These are phyloP conservation scores for Sarocladiaceae sp. DNA, from an alignment of 2,329 filamentous ascomycete genomes.

Conservation along the genomic window DNA sequence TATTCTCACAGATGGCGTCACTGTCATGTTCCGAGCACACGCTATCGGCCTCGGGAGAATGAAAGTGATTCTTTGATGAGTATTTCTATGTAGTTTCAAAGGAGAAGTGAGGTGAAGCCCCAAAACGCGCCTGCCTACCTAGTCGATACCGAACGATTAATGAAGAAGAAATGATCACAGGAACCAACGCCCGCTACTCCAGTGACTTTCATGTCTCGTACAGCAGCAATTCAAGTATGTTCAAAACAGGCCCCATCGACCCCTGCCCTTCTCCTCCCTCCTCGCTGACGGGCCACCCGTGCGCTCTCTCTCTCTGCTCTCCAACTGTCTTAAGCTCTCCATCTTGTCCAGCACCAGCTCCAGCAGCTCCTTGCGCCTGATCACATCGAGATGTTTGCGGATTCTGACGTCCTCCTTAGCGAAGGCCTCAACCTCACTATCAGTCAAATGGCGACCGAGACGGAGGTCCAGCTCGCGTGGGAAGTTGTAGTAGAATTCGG, in stretches of 20 bases:
- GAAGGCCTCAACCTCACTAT: constrained; percentile 79
- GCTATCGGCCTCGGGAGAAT: no score
- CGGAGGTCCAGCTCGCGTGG: constrained; percentile 84
- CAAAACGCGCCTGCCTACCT: background rate
- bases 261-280: constrained; percentile 33
- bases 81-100: background rate
- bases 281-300: constrained; percentile 11
- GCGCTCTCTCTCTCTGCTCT: constrained; percentile 62
- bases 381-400: constrained; percentile 81
- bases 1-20: no score
- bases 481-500: constrained; percentile 97
- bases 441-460: constrained; percentile 72
- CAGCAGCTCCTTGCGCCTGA: constrained; percentile 83
- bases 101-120: background rate
- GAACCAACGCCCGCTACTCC: constrained; percentile 8
- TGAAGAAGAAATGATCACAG: background rate
- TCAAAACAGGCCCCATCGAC: constrained; percentile 45
- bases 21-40: no score
- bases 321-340: constrained; percentile 79
- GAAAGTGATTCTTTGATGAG: background rate
- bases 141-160: background rate
- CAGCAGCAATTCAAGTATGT: background rate
- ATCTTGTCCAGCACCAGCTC: constrained; percentile 95
- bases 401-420: constrained; percentile 92
- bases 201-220: constrained; percentile 10